A percentile compares a stretch with the other conserved stretches of the same genome.
Conservation (phyloP, 805 yeast genomes). For the Scheffersomyces stipitis region DNA sequence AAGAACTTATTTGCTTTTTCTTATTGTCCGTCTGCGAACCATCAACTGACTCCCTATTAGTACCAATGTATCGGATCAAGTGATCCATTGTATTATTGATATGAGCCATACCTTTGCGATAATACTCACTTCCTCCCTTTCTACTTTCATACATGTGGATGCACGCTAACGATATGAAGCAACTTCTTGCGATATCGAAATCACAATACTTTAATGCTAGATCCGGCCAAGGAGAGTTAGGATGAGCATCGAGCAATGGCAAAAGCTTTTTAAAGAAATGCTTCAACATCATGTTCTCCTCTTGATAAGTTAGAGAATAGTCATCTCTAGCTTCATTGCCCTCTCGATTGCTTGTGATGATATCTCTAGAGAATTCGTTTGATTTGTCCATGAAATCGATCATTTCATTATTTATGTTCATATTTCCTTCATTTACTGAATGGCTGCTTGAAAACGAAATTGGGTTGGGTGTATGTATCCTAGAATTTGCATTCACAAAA, state of each 20-base stretch:
- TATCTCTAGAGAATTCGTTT: slow-evolving; percentile 4
- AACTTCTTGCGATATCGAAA: slow-evolving; percentile 56
- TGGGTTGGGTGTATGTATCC: not conserved
- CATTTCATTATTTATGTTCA: slow-evolving; percentile 13
- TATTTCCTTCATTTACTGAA: not conserved
- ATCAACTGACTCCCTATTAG: slow-evolving; percentile 2
- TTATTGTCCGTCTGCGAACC: slow-evolving; percentile 3
- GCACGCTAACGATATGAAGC: slow-evolving; percentile 56
- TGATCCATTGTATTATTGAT: slow-evolving; percentile 58
- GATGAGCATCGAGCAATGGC: slow-evolving; percentile 58
- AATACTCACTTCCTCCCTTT: slow-evolving; percentile 51
- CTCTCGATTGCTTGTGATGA: not conserved
- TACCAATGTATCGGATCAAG: slow-evolving; percentile 42
- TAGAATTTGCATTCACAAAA: not conserved
- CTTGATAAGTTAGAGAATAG: slow-evolving; percentile 34
- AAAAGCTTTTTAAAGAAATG: slow-evolving; percentile 56
- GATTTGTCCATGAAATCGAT: slow-evolving; percentile 15
- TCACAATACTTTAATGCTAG: slow-evolving; percentile 57
- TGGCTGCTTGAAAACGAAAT: not conserved
- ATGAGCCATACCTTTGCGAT: slow-evolving; percentile 52
- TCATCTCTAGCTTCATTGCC: not conserved
- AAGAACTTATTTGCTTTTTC: slow-evolving; percentile 21
- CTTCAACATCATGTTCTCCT: slow-evolving; percentile 54
- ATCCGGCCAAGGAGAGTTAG: slow-evolving; percentile 62
- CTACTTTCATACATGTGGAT: slow-evolving; percentile 55